phyloP scores from a whole-genome alignment of 768 basidiomycete species.

The Termitomyces sp. region DNA sequence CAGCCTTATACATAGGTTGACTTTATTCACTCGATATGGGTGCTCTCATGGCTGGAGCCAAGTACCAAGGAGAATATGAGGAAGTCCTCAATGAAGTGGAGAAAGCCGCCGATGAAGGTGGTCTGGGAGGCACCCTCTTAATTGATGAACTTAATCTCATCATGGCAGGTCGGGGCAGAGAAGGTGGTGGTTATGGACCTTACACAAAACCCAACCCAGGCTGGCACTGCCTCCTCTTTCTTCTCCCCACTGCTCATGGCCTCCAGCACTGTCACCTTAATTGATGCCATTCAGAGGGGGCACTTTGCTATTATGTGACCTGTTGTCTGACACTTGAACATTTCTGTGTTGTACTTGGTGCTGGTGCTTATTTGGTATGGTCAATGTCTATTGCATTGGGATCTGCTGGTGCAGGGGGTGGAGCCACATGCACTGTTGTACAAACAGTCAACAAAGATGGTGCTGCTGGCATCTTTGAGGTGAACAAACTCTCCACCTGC shows the following conservation, averaged over 20 bases:
- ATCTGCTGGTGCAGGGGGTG: neutral
- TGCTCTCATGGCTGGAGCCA: conserved; percentile 88
- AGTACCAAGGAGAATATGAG: conserved; percentile 94
- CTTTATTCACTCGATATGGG: conserved; percentile 92
- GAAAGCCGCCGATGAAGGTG: conserved; percentile 71
- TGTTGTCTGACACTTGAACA: neutral
- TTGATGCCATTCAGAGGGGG: neutral
- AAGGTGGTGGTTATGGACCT: conserved; percentile 93
- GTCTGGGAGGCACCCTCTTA: conserved; percentile 83
- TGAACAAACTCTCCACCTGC: neutral
- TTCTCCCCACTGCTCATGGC: neutral
- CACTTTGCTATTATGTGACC: neutral
- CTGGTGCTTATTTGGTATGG: neutral
- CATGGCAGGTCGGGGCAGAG: conserved; percentile 81
- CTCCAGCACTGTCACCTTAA: neutral
- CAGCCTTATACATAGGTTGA: conserved; percentile 60
- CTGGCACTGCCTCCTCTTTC: neutral
- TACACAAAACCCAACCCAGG: neutral
- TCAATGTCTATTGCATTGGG: neutral
- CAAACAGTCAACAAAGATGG: neutral
- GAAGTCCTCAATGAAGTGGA: conserved; percentile 94
- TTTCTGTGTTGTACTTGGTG: neutral
- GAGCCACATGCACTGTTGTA: neutral
- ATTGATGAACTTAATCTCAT: conserved; percentile 93
- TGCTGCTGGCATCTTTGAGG: neutral